Evolutionary conservation across 805 yeast species (phyloP).

Genomic region (Pichia membranifaciens): DNA sequence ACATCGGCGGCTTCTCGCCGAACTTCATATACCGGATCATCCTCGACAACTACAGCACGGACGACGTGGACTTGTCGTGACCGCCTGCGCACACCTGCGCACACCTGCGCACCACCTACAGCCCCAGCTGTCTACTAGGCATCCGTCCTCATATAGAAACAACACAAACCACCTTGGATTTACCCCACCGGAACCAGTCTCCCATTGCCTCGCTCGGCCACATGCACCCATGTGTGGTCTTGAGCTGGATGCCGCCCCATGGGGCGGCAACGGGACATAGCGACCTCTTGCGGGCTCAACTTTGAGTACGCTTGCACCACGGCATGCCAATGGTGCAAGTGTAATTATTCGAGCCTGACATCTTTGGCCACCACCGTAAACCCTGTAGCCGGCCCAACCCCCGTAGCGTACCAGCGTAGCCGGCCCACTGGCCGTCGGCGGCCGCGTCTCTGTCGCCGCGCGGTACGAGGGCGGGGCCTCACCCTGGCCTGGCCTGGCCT

Average conservation of each 20-base stretch:
- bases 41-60: conserved; percentile 84
- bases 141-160: too few species aligned
- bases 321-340: conserved; percentile 31
- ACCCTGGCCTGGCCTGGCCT: too few species aligned
- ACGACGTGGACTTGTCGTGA: conserved; percentile 62
- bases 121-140: too few species aligned
- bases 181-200: too few species aligned
- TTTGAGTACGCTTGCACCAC: conserved; percentile 56
- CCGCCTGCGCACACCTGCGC: too few species aligned
- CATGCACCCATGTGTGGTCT: conserved; percentile 33
- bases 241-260: conserved; percentile 52
- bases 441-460: too few species aligned
- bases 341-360: conserved; percentile 37
- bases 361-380: neutral
- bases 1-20: conserved; percentile 94
- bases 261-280: conserved; percentile 42
- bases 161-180: too few species aligned
- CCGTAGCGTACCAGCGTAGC: too few species aligned
- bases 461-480: too few species aligned
- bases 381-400: too few species aligned
- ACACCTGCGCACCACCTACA: too few species aligned
- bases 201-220: conserved; percentile 66
- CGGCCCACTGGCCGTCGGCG: too few species aligned
- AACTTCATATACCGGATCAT: conserved; percentile 93
- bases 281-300: conserved; percentile 32